Base-by-base conservation (phyloP, 106 monocot species). In the Dendrobium chrysotoxum region DNA sequence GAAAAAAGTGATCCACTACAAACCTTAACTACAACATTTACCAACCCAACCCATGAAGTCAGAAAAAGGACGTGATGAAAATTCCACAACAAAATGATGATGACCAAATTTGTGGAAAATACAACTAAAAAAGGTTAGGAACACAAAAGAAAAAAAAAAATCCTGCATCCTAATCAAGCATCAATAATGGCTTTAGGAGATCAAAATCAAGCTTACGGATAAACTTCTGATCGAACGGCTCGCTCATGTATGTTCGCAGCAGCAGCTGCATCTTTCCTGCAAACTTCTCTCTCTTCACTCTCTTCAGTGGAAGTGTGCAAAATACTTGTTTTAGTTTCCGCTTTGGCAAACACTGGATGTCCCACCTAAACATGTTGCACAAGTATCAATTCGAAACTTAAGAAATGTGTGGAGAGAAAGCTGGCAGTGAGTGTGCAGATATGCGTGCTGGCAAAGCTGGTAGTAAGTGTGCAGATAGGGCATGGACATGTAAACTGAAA, bases 201-300 rank as follows among this genome's bases (percentile, higher is more conserved):
- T 64, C 13, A 26, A 66, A 41, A 77, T 64, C n/a, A 77, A 76
- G 17, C 75, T 68, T 76, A 85, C 85, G 76, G n/a, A 73, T 30
- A 15, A 47, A 75, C 53, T 40, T 79, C 76, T 61, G 67, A 79
- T 80, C 73, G 53, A 28, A 40, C 12, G n/a, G n/a, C 58, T 74
- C 77, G 28, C 40, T 58, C 50, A 38, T 80, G 68, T 40, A 26
- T 41, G 53, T 30, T n/a, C 3, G 47, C 35, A 70, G 82, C 47
- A 44, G 57, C 55, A 25, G 5, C 54, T 8, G 41, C 8, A 65
- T 81, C 53, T 58, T 72, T 77, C 53, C 17, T 21, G 10, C 11
- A 73, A 10, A 3, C 31, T 66, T 77, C 82, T 50, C n/a, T 12
- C 78, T 77, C 67, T 61, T 28, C 55, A 26, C n/a, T 12, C 78